Evolutionary conservation across 2,329 filamentous ascomycete genomes (phyloP).

Genomic region (Myriosclerotinia duriaeana): DNA sequence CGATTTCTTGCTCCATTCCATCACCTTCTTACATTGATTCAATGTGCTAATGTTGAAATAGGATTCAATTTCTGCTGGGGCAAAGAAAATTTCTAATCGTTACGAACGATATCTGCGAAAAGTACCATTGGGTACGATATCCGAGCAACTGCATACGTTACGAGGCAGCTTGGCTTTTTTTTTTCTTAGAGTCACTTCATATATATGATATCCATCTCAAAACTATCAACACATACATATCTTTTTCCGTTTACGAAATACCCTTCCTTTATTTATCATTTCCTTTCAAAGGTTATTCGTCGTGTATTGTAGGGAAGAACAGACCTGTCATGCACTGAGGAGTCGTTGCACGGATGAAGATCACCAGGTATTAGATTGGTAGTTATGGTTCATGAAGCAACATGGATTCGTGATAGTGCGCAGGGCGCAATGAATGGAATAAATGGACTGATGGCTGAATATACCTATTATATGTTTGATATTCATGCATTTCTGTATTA

Average conservation of each 20-base stretch:
- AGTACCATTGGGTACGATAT: not conserved
- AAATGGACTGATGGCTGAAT: not conserved
- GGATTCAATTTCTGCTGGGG: slow-evolving; percentile 44
- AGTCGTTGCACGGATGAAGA: not conserved
- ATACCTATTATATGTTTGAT: not conserved
- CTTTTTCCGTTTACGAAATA: slow-evolving; percentile 12
- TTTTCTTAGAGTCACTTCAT: not conserved
- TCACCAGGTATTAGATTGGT: not conserved
- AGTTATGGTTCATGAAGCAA: not conserved
- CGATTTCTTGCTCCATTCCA: not conserved
- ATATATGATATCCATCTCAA: not conserved
- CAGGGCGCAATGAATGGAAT: not conserved
- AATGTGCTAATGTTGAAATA: slow-evolving; percentile 26
- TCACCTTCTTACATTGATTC: not conserved
- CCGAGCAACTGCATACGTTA: not conserved
- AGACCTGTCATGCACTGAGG: not conserved
- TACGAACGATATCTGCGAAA: not conserved
- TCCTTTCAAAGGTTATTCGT: not conserved
- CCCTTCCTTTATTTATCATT: slow-evolving; percentile 2
- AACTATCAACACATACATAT: not conserved
- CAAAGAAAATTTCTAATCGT: slow-evolving; percentile 52
- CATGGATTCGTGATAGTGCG: not conserved
- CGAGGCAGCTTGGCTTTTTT: not conserved
- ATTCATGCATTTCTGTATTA: slow-evolving; percentile 2
- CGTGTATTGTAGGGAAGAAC: not conserved